Evolutionary conservation across 176 grass and related monocot species (phyloP).

Genomic region (Bromus sterilis): DNA sequence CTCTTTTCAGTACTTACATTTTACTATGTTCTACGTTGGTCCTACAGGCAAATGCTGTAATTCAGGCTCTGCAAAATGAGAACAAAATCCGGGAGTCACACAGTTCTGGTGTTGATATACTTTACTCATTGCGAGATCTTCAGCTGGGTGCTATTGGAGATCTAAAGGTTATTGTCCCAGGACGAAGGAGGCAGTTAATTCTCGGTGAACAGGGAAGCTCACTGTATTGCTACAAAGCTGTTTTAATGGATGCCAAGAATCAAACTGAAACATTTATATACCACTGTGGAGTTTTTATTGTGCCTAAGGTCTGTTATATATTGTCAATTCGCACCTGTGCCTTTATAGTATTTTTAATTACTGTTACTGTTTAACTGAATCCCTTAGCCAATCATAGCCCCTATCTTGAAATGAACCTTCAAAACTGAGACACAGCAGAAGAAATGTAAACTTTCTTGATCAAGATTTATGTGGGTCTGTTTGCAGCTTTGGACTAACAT

Average conservation of each 20-base stretch:
- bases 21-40: neutral
- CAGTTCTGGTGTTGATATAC: slow-evolving; percentile 53
- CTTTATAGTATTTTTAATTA: slow-evolving; percentile 1
- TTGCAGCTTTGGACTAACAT: neutral
- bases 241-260: slow-evolving; percentile 71
- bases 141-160: slow-evolving; percentile 74
- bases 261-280: slow-evolving; percentile 58
- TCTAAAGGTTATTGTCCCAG: slow-evolving; percentile 67
- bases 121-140: slow-evolving; percentile 78
- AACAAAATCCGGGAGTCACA: slow-evolving; percentile 57
- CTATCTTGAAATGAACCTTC: neutral
- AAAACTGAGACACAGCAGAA: neutral
- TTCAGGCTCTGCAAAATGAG: slow-evolving; percentile 63
- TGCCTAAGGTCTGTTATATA: slow-evolving; percentile 67
- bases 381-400: neutral
- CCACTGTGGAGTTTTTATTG: slow-evolving; percentile 87
- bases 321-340: neutral
- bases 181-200: slow-evolving; percentile 67
- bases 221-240: slow-evolving; percentile 69
- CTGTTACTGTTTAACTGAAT: neutral
- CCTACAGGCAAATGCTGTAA: slow-evolving; percentile 58
- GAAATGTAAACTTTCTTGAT: neutral
- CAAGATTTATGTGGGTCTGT: neutral
- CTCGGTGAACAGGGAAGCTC: slow-evolving; percentile 76
- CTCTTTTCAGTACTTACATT: neutral